These are phyloP conservation scores for Monosporascus sp. DNA, from an alignment of 2,329 filamentous ascomycete species.

Conservation along the genomic window DNA sequence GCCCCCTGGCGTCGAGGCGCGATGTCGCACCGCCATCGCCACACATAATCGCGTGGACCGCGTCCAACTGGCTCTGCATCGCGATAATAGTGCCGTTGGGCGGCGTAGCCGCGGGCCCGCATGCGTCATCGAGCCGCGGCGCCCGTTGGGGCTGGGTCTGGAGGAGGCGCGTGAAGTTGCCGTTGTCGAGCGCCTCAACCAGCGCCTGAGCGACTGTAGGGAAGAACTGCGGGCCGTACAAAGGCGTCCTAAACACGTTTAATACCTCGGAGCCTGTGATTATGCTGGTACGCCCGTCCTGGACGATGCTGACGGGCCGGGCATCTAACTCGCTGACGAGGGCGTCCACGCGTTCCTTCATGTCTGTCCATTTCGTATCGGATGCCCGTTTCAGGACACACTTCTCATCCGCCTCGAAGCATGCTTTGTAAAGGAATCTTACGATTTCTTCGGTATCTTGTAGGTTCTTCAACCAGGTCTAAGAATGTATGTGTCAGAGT, in stretches of 20 bases:
- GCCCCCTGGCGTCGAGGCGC: constrained; percentile 16
- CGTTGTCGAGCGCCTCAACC: constrained; percentile 15
- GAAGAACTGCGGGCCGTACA: constrained; percentile 25
- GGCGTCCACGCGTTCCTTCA: constrained; percentile 27
- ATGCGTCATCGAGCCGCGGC: constrained; percentile 5
- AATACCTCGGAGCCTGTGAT: constrained; percentile 29
- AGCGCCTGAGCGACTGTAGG: constrained; percentile 2
- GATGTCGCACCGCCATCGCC: constrained; percentile 27
- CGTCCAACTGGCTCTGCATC: constrained; percentile 11
- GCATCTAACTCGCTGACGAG: constrained; percentile 26
- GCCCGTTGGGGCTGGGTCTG: background rate
- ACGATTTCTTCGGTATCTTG: constrained; percentile 32
- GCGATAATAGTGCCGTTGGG: background rate
- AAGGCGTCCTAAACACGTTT: constrained; percentile 15
- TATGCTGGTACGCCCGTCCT: constrained; percentile 9
- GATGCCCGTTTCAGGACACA: constrained; percentile 24
- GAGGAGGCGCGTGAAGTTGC: constrained; percentile 20
- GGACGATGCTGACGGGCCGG: constrained; percentile 19
- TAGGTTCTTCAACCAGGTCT: constrained; percentile 31
- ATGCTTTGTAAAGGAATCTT: constrained; percentile 30
- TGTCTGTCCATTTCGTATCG: constrained; percentile 24
- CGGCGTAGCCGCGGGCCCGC: background rate
- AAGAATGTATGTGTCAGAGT: background rate
- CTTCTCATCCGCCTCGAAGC: constrained; percentile 24
- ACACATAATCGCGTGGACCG: constrained; percentile 27